These are phyloP conservation scores for Toxoplasma gondii DNA, from an alignment of 169 alveolate species.

Conservation along the genomic window DNA sequence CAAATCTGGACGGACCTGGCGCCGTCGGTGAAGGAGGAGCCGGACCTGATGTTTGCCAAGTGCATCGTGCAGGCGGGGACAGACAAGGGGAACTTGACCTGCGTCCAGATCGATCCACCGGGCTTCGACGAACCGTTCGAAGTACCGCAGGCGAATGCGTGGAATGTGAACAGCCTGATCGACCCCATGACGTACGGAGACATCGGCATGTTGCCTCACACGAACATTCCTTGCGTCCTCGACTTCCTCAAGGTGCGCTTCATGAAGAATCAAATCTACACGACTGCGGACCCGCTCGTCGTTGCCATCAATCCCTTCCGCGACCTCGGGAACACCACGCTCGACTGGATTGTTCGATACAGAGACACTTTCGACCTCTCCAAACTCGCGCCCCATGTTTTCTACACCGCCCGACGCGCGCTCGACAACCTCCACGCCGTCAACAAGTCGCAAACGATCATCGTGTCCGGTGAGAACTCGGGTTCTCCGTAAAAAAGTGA, in stretches of 20 bases:
- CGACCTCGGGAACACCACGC: conserved; percentile 89
- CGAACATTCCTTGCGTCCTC: conserved; percentile 90
- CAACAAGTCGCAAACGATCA: conserved; percentile 91
- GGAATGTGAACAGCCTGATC: conserved; percentile 87
- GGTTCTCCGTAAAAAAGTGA: not conserved
- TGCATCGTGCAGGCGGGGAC: conserved; percentile 91
- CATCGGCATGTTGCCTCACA: conserved; percentile 92
- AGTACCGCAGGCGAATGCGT: conserved; percentile 85
- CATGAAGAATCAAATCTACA: conserved; percentile 87
- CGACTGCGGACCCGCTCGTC: conserved; percentile 91
- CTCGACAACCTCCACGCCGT: conserved; percentile 87
- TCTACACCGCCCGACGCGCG: conserved; percentile 88
- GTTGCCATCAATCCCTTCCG: conserved; percentile 92
- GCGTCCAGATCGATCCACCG: conserved; percentile 88
- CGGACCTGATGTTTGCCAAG: conserved; percentile 89
- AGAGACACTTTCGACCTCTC: conserved; percentile 80
- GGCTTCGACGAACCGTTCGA: conserved; percentile 76
- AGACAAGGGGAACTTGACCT: conserved; percentile 76
- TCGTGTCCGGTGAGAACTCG: conserved; percentile 87
- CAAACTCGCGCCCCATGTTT: conserved; percentile 87
- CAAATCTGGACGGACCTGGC: conserved; percentile 92
- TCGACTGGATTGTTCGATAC: conserved; percentile 82
- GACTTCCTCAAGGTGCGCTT: conserved; percentile 87
- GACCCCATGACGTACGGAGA: conserved; percentile 94
- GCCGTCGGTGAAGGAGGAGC: conserved; percentile 88